A percentile compares a stretch with the other conserved stretches of the same genome.
Evolutionary conservation across 2,329 filamentous ascomycete genomes (phyloP).

Genomic region (Aspergillus sp.): DNA sequence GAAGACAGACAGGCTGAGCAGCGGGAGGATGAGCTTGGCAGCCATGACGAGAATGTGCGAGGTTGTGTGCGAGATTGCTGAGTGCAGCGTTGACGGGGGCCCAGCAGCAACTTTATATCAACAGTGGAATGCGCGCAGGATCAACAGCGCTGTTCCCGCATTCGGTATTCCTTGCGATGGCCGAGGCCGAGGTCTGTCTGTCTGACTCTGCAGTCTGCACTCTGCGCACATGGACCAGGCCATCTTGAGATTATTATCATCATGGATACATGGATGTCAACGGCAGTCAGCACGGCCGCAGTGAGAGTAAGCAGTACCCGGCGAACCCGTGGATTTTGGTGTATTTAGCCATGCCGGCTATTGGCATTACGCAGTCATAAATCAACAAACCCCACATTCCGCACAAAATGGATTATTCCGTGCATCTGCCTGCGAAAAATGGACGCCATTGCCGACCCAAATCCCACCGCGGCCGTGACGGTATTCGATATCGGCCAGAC

Average conservation of each 20-base stretch:
- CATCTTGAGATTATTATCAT: no score
- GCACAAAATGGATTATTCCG: no score
- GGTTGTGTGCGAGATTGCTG: background rate
- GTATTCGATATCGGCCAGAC: slow-evolving; percentile 6
- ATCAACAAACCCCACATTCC: no score
- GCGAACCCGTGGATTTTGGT: no score
- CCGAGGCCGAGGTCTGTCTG: background rate
- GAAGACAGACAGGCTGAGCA: slow-evolving; percentile 31
- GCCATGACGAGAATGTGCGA: slow-evolving; percentile 9
- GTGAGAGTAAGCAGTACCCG: no score
- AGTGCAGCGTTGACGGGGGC: background rate
- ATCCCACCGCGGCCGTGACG: slow-evolving; percentile 4
- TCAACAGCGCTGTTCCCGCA: background rate
- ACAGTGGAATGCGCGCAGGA: background rate
- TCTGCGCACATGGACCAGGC: no score
- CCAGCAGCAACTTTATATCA: background rate
- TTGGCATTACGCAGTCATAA: no score
- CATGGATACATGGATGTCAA: no score
- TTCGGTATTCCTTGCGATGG: background rate
- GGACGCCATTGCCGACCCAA: slow-evolving; percentile 9
- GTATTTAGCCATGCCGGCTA: no score
- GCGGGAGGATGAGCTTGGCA: slow-evolving; percentile 25
- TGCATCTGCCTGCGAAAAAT: background rate
- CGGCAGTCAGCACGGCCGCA: no score
- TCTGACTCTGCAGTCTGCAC: no score